Percentiles rank a stretch among this genome's conserved stretches.
phyloP scores from a whole-genome alignment of 2,329 filamentous ascomycete species.

The Zarea fungicola region DNA sequence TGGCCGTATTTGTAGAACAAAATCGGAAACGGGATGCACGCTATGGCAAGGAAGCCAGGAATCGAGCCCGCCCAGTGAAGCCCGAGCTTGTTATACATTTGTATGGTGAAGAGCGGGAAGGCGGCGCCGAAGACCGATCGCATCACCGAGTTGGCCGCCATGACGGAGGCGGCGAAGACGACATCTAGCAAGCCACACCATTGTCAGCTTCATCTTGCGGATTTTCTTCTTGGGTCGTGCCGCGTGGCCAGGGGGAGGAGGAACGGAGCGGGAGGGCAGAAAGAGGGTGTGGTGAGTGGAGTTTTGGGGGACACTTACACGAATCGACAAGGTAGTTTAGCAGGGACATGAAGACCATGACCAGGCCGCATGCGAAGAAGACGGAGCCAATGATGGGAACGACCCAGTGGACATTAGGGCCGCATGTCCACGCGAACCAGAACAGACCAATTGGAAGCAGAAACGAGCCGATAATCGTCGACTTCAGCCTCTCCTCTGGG shows the following conservation, averaged over 20 bases:
- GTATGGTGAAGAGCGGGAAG: slow-evolving; percentile 62
- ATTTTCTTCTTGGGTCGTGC: no score
- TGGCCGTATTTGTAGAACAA: slow-evolving; percentile 65
- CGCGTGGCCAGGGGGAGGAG: no score
- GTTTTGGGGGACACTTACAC: slow-evolving; percentile 23
- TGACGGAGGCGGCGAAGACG: slow-evolving; percentile 65
- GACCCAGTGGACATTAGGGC: slow-evolving; percentile 46
- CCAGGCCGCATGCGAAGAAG: slow-evolving; percentile 48
- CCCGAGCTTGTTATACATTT: slow-evolving; percentile 49
- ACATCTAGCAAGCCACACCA: no score
- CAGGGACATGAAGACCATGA: slow-evolving; percentile 55
- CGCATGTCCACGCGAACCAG: slow-evolving; percentile 56
- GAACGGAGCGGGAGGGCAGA: no score
- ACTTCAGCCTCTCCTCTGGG: slow-evolving; percentile 53
- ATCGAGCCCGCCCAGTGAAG: slow-evolving; percentile 68
- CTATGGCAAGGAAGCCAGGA: slow-evolving; percentile 63
- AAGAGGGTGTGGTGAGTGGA: no score
- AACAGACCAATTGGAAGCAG: slow-evolving; percentile 51
- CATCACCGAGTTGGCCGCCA: slow-evolving; percentile 64
- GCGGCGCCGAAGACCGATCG: slow-evolving; percentile 62
- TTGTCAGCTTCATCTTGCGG: no score
- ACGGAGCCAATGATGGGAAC: slow-evolving; percentile 32
- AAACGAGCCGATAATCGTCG: slow-evolving; percentile 50
- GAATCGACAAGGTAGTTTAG: slow-evolving; percentile 60
- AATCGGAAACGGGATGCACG: slow-evolving; percentile 65